Evolutionary conservation across 768 basidiomycete genomes (phyloP).

Genomic region (Suillus subalutaceus): DNA sequence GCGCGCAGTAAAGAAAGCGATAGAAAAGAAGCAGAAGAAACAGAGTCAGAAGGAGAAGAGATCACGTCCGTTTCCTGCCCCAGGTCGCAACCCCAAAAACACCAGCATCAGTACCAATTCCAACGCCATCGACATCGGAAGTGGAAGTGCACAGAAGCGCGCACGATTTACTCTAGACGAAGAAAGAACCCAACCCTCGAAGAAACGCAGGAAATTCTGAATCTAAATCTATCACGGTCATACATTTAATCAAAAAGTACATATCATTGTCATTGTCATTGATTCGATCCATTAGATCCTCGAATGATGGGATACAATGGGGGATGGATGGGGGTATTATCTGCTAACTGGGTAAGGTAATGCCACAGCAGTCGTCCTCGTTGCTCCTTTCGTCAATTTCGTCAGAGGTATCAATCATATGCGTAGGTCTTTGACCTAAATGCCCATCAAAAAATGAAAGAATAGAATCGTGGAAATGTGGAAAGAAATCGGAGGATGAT

Average conservation of each 20-base stretch:
- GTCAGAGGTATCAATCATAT: slow-evolving; percentile 4
- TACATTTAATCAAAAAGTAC: not conserved
- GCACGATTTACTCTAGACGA: slow-evolving; percentile 15
- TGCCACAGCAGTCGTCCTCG: not conserved
- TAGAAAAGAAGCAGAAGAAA: slow-evolving; percentile 90
- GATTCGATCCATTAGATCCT: not conserved
- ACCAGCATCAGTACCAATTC: not conserved
- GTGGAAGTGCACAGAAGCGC: slow-evolving; percentile 20
- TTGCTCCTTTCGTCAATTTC: slow-evolving; percentile 7
- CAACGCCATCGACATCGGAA: not conserved
- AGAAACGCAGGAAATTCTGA: slow-evolving; percentile 26
- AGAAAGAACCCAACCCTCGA: slow-evolving; percentile 13
- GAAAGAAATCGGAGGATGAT: not conserved
- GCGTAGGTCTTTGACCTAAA: not conserved
- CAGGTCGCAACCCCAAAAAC: not conserved
- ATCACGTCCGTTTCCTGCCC: slow-evolving; percentile 62
- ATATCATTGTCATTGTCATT: slow-evolving; percentile 1
- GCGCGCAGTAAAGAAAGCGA: slow-evolving; percentile 80
- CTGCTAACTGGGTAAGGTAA: slow-evolving; percentile 3
- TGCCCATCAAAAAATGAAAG: slow-evolving; percentile 11
- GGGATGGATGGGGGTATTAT: slow-evolving; percentile 4
- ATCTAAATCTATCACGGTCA: not conserved
- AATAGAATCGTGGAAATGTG: not conserved
- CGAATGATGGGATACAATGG: slow-evolving; percentile 3
- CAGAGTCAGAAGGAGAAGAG: slow-evolving; percentile 88